A percentile compares a stretch with the other conserved stretches of the same genome.
These are phyloP conservation scores for Penicillium atrosanguineum DNA, from an alignment of 495 filamentous ascomycete genomes.

Conservation along the genomic window DNA sequence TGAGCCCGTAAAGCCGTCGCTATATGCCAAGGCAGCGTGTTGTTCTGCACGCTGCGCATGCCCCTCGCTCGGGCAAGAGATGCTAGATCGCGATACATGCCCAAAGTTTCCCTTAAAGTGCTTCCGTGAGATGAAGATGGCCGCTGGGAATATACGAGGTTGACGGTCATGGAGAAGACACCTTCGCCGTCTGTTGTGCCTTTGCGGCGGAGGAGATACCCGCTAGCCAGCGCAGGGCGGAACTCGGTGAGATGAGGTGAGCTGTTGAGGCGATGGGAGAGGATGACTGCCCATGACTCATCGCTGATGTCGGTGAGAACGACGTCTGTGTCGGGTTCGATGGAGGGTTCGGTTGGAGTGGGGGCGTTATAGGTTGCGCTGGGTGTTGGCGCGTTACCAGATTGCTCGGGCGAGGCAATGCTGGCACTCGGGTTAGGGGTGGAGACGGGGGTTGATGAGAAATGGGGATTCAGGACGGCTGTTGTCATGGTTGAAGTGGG, in stretches of 20 bases:
- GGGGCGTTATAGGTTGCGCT: conserved; percentile 45
- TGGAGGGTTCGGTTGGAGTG: conserved; percentile 52
- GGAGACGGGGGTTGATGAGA: conserved; percentile 39
- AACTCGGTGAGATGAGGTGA: conserved; percentile 61
- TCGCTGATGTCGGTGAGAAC: conserved; percentile 75
- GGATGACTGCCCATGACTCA: conserved; percentile 75
- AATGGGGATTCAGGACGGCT: conserved; percentile 31
- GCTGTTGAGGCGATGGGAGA: conserved; percentile 69
- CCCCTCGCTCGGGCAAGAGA: conserved; percentile 70
- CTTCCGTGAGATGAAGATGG: conserved; percentile 48
- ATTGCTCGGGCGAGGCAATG: conserved; percentile 45
- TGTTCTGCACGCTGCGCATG: conserved; percentile 56
- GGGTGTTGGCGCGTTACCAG: conserved; percentile 35
- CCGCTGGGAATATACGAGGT: conserved; percentile 58
- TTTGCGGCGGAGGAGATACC: conserved; percentile 74
- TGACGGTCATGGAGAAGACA: conserved; percentile 62
- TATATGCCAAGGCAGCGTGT: conserved; percentile 82
- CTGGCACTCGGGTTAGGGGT: conserved; percentile 47
- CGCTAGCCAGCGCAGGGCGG: conserved; percentile 64
- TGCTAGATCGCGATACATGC: conserved; percentile 72
- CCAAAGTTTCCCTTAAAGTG: conserved; percentile 67
- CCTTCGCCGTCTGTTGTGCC: conserved; percentile 60
- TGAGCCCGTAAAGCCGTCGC: conserved; percentile 69
- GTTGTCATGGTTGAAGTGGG: conserved; percentile 30
- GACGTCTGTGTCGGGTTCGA: conserved; percentile 67